These are phyloP conservation scores for Globisporangium barbulae DNA, from an alignment of 352 stramenopile genomes.

Conservation along the genomic window DNA sequence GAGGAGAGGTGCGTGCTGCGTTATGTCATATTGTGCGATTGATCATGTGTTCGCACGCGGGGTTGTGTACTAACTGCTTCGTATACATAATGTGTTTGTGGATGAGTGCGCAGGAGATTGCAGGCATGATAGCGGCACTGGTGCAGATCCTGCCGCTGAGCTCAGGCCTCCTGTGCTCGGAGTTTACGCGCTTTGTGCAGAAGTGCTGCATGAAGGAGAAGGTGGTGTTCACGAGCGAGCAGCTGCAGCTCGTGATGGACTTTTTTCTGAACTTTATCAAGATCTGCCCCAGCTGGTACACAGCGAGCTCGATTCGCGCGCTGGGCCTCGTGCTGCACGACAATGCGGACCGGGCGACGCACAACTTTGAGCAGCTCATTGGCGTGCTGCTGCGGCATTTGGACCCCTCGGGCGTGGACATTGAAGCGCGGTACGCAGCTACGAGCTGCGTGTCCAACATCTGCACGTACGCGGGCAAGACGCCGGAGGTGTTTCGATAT, in stretches of 20 bases:
- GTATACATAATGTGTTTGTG: not conserved
- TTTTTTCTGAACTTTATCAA: slow-evolving; percentile 82
- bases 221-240: slow-evolving; percentile 52
- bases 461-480: slow-evolving; percentile 63
- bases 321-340: slow-evolving; percentile 76
- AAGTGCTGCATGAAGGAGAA: slow-evolving; percentile 77
- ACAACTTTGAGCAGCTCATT: slow-evolving; percentile 67
- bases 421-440: slow-evolving; percentile 79
- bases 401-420: slow-evolving; percentile 74
- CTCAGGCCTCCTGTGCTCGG: slow-evolving; percentile 71
- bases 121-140: slow-evolving; percentile 53
- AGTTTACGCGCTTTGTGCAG: slow-evolving; percentile 75
- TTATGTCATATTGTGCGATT: not conserved
- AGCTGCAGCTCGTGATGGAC: slow-evolving; percentile 56
- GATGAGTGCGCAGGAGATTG: slow-evolving; percentile 40
- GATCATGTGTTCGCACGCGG: not conserved
- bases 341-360: slow-evolving; percentile 65
- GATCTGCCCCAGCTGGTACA: slow-evolving; percentile 73
- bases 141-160: slow-evolving; percentile 59
- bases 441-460: slow-evolving; percentile 86
- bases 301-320: slow-evolving; percentile 56
- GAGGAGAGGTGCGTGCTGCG: slow-evolving; percentile 39
- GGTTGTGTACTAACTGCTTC: not conserved
- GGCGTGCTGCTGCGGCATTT: slow-evolving; percentile 66
- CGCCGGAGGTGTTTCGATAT: slow-evolving; percentile 61